Conservation (phyloP, 257 asterid genomes). For the Solanum gracilifrons region DNA sequence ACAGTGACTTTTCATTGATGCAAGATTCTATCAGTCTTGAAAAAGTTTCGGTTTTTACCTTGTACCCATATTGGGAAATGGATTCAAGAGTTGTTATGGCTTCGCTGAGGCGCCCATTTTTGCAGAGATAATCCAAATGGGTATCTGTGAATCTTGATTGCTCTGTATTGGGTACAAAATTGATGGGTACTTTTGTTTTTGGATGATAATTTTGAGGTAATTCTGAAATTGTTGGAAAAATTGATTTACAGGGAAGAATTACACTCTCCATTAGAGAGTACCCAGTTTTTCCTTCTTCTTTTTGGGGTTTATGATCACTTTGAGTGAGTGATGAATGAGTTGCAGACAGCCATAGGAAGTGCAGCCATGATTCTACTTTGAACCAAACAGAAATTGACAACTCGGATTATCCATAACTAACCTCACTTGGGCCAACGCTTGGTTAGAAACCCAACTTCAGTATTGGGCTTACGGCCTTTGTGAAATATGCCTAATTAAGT, state of each 20-base stretch:
- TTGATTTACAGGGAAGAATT: slow-evolving; percentile 42
- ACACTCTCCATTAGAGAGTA: slow-evolving; percentile 43
- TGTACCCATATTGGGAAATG: slow-evolving; percentile 14
- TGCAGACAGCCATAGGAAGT: background rate
- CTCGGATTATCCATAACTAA: background rate
- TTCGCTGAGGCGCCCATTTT: slow-evolving; percentile 41
- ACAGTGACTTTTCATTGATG: slow-evolving; percentile 32
- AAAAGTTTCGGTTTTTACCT: slow-evolving; percentile 43
- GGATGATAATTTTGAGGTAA: slow-evolving; percentile 1
- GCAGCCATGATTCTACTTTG: background rate
- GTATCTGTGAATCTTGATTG: slow-evolving; percentile 21
- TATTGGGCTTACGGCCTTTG: background rate
- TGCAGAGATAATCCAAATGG: slow-evolving; percentile 51
- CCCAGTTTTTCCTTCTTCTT: background rate
- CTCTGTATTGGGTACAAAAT: slow-evolving; percentile 2
- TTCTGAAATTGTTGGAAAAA: slow-evolving; percentile 23
- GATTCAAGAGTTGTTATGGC: slow-evolving; percentile 47
- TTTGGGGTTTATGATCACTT: background rate
- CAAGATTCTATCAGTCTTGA: slow-evolving; percentile 51
- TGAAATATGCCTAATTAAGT: background rate
- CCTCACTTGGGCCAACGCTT: background rate
- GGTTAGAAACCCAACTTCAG: background rate
- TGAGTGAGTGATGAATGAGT: background rate
- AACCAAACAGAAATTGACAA: slow-evolving; percentile 1
- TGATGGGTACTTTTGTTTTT: background rate